A percentile compares a stretch with the other conserved stretches of the same genome.
These are phyloP conservation scores for Cyamopsis tetragonoloba DNA, from an alignment of 306 rosid genomes.

Conservation along the genomic window DNA sequence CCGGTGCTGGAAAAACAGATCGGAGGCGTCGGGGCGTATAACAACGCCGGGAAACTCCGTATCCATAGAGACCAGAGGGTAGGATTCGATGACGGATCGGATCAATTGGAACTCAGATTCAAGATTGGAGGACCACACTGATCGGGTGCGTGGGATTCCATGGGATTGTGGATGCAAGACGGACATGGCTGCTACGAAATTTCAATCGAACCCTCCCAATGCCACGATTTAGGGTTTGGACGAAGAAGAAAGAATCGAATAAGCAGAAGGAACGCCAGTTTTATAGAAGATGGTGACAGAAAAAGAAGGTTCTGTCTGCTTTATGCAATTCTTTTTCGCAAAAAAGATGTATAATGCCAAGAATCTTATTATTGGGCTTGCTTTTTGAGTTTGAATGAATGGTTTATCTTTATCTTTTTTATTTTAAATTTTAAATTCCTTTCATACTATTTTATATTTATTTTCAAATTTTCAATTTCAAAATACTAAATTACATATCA, in stretches of 20 bases:
- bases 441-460: too few relatives aligned
- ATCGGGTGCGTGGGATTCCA: conserved; percentile 37
- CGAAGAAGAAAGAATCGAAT: not conserved
- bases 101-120: conserved; percentile 50
- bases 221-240: conserved; percentile 14
- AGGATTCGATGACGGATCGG: conserved; percentile 43
- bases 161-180: too few relatives aligned
- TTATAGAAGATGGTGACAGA: not conserved
- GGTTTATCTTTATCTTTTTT: too few relatives aligned
- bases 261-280: not conserved
- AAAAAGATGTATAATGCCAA: too few relatives aligned
- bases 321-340: too few relatives aligned
- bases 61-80: conserved; percentile 63
- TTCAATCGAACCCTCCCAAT: not conserved
- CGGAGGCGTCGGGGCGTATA: conserved; percentile 34
- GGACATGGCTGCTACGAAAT: not conserved
- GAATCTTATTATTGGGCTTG: too few relatives aligned
- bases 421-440: too few relatives aligned
- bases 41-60: conserved; percentile 86
- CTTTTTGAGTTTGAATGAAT: too few relatives aligned
- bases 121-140: conserved; percentile 65
- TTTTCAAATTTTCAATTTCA: too few relatives aligned
- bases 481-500: too few relatives aligned
- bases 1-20: conserved; percentile 7
- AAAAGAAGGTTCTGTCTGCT: not conserved